Evolutionary conservation across 2,329 filamentous ascomycete species (phyloP), one percentile per base, ranked within the genome.

Genomic region (Coniella vitis): DNA sequence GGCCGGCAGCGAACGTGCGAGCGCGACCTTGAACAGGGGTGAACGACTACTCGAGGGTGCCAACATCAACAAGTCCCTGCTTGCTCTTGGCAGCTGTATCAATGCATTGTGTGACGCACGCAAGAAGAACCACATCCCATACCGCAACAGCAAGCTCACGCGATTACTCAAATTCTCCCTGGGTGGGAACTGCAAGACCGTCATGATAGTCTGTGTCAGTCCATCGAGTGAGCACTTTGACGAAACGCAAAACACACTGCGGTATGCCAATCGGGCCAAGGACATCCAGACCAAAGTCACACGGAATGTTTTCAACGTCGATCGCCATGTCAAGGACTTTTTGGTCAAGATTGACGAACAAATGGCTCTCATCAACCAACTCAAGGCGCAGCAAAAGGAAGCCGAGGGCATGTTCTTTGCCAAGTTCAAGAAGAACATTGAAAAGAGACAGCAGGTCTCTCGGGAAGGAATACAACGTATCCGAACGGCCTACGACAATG

Each of bases 211-310:
- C 21, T 98, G 93, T 61, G 88, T 98, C 47, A 96, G 90, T 58
- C 93, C 93, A 1, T 96, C 90, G 1, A 97, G 93, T 61, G 86
- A 87, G 4, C 93, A 98, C 68, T 98, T 93, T 59, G 93, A 98
- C 65, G 93, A 98, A 69, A 96, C 91, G 0, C 93, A 98, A 61
- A 98, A 98, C 66, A 98, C 93, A 0, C 75, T 98, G 16, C 87
- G 94, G 59, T 98, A 98, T 62, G 93, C 93, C 43, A 97, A 98
- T 67, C 80, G 93, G 57, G 93, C 93, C 51, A 98, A 98, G 79
- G 98, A 98, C 62, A 98, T 98, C 63, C 94, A 97, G 71, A 98
- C 93, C 51, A 98, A 98, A 75, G 90, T 96, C 49, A 96, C 93
- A n/a, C 84, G 90, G 61, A 98, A 98, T 63, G 90, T 97, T 20